Conservation (phyloP, 805 yeast genomes). For the Saccharomycopsis capsularis region DNA sequence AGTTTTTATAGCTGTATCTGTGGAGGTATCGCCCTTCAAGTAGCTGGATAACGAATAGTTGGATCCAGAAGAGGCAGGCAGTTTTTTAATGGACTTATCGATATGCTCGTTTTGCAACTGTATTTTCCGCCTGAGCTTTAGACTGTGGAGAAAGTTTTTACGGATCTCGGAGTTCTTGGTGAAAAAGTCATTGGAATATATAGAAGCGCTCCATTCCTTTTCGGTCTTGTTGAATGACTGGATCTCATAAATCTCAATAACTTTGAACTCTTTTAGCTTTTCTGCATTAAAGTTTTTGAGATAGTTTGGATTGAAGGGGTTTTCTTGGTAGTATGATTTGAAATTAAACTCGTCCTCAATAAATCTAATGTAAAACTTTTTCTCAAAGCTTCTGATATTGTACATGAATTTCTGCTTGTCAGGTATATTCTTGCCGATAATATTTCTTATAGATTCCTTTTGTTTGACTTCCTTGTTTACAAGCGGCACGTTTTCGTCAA, state of each 20-base stretch:
- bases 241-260: constrained; percentile 62
- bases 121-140: constrained; percentile 11
- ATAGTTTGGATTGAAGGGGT: constrained; percentile 33
- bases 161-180: constrained; percentile 18
- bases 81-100: background rate
- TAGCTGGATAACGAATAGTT: constrained; percentile 4
- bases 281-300: constrained; percentile 38
- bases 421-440: constrained; percentile 2
- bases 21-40: background rate
- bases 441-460: constrained; percentile 4
- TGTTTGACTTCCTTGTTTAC: too few species aligned
- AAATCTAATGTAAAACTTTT: constrained; percentile 2
- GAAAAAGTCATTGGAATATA: constrained; percentile 19
- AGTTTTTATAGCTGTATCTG: background rate
- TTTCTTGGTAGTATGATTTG: constrained; percentile 4
- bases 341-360: constrained; percentile 13
- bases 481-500: too few species aligned
- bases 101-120: constrained; percentile 11
- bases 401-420: constrained; percentile 11
- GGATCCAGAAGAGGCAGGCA: background rate
- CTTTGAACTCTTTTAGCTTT: constrained; percentile 40
- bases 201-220: constrained; percentile 48
- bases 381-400: constrained; percentile 7
- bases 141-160: constrained; percentile 4
- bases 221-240: constrained; percentile 44